Conservation (phyloP, 2,329 filamentous ascomycete species). For the Rasamsonia emersonii region DNA sequence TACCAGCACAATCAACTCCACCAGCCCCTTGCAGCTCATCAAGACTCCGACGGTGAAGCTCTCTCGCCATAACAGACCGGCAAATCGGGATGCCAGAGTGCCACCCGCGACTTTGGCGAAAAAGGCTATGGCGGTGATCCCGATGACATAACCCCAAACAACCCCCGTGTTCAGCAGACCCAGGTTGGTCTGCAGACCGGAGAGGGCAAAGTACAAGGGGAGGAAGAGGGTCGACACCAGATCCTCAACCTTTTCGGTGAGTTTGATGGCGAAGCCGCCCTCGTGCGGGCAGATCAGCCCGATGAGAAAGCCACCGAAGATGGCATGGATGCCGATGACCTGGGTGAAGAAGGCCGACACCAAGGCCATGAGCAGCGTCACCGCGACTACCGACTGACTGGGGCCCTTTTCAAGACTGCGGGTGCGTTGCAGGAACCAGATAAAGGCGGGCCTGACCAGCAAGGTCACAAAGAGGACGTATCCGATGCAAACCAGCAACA, state of each 20-base stretch:
- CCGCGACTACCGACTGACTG: conserved; percentile 70
- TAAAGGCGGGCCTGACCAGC: conserved; percentile 62
- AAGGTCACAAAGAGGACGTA: conserved; percentile 70
- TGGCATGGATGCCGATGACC: conserved; percentile 86
- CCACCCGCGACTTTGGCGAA: conserved; percentile 77
- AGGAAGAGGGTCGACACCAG: conserved; percentile 74
- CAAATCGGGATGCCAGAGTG: conserved; percentile 64
- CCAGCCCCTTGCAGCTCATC: conserved; percentile 95
- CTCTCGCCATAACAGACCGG: conserved; percentile 81
- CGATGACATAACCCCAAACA: conserved; percentile 85
- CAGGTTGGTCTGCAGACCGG: conserved; percentile 79
- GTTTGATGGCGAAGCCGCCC: conserved; percentile 78
- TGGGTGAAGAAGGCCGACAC: conserved; percentile 78
- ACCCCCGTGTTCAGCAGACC: conserved; percentile 73
- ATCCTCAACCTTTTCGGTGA: conserved; percentile 93
- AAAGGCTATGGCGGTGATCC: conserved; percentile 73
- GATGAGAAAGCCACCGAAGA: conserved; percentile 86
- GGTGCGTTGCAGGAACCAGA: conserved; percentile 63
- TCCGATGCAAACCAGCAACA: conserved; percentile 65
- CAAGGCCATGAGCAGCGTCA: conserved; percentile 73
- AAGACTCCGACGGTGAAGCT: conserved; percentile 77
- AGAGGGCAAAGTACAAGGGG: conserved; percentile 88
- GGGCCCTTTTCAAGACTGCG: conserved; percentile 81
- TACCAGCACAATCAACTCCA: conserved; percentile 89
- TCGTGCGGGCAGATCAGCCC: conserved; percentile 87